Base-by-base conservation (phyloP, 2,329 filamentous ascomycete genomes). In the Trichoderma semiorbis region DNA sequence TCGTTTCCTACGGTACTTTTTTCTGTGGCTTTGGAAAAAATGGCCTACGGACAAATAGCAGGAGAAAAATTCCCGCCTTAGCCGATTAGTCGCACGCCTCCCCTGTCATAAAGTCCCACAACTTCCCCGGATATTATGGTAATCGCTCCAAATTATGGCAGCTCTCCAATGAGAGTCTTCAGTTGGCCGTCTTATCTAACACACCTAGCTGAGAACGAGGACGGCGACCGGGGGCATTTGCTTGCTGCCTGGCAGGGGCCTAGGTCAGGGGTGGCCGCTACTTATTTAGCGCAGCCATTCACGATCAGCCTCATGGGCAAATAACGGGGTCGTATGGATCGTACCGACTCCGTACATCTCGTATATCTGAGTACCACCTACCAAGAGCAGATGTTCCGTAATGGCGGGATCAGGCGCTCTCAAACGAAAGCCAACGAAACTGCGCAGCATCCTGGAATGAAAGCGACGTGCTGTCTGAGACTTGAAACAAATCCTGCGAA, bases 301-400 rank as follows among this genome's bases (percentile, higher is more conserved):
- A 62, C 28, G 66, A 39, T 32, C 18, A 28, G 66, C 66, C 57
- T 26, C 61, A 39, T 43, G 16, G 36, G n/a, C n/a, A 50, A 69
- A 50, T 4, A 34, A 34, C 12, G 66, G 66, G 55, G 66, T 69
- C 66, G 66, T 53, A 69, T 62, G 66, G 57, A 53, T 69, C 66
- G 66, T 69, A 50, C 66, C 66, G 66, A 30, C n/a, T 60, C 39
- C 57, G 66, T 69, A 69, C 66, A 69, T 69, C 66, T 69, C 66
- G 66, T 69, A 69, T 69, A 69, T 69, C 66, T 69, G 26, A 26
- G 55, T 69, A 69, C 57, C 57, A 69, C 66, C 66, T 69, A 62
- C 55, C 57, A 53, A 21, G 24, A 50, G 21, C 14, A 61, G 55
- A 34, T 36, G 53, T 43, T 69, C 64, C 32, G 50, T 14, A 43